Evolutionary conservation across 768 basidiomycete species (phyloP), one percentile per base, ranked within the genome.

Genomic region (Exsudoporus frostii): DNA sequence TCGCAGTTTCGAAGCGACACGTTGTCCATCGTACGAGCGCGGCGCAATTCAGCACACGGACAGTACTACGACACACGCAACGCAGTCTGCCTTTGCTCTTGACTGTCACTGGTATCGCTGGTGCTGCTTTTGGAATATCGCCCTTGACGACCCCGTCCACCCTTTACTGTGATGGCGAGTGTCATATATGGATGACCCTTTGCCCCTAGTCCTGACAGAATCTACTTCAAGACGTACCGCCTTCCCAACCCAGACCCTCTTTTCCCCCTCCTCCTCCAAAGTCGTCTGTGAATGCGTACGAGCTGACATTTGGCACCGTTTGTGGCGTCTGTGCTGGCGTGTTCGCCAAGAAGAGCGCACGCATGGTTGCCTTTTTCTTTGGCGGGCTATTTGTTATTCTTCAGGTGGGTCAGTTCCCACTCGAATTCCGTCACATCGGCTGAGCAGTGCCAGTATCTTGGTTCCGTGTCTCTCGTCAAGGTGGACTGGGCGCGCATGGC

Each of bases 271-370:
- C 83, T 14, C 85, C 79, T 4, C 88, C 88, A 2, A 59, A 71
- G 41, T 93, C 92, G n/a, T 78, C 83, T 1, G 76, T 97, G n/a
- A 90, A 85, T 50, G 52, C 83, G 19, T 87, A 87, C 64, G 87
- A 96, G 59, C 81, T 98, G 25, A 77, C 85, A 0, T 98, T 98
- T 66, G 96, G 96, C 11, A 90, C 92, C 5, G 85, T 90, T 0
- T 82, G 85, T 51, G 96, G 96, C 0, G 66, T 98, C 38, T 97
- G 92, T 63, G 84, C 92, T 0, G 96, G 96, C 0, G 79, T 98
- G 0, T 98, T 98, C 65, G 76, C 96, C 61, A 98, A 97, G 73
- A 98, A 96, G 70, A 95, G 96, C n/a, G 82, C 86, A 8, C 90
- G 86, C 67, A 76, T 82, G 2, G 70, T 86, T 11, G 96, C 94